A percentile compares a stretch with the other conserved stretches of the same genome.
Conservation (phyloP, 2,329 filamentous ascomycete species). For the Calonectria hongkongensis region DNA sequence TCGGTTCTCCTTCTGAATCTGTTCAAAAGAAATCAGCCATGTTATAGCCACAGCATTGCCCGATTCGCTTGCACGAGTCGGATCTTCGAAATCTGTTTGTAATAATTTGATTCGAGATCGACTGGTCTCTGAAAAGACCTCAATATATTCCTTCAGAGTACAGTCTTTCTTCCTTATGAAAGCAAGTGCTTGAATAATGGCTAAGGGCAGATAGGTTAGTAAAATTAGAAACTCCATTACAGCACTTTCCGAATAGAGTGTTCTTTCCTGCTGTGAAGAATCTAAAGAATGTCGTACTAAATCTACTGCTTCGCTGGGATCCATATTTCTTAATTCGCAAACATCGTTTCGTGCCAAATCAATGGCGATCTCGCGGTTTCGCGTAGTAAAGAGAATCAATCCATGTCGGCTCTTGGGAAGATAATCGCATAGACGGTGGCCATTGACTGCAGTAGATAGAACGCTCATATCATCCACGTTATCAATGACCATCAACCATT, state of each 20-base stretch:
- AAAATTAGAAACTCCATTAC: too few relatives aligned
- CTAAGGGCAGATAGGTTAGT: background rate
- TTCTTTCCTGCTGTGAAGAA: background rate
- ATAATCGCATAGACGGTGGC: too few relatives aligned
- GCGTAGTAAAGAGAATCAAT: constrained; percentile 12
- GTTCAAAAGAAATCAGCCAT: background rate
- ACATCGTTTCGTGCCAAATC: background rate
- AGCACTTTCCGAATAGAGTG: too few relatives aligned
- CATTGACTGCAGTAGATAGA: constrained; percentile 9
- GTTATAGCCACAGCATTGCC: background rate
- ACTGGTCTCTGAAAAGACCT: background rate
- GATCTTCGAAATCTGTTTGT: background rate
- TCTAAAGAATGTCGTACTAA: background rate
- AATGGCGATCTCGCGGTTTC: background rate
- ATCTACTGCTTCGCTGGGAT: background rate
- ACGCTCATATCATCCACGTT: constrained; percentile 27
- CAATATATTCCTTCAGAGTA: too few relatives aligned
- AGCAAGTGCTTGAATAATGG: background rate
- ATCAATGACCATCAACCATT: too few relatives aligned
- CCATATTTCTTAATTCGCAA: background rate
- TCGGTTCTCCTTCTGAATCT: background rate
- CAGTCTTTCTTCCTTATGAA: background rate
- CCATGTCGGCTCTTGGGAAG: background rate
- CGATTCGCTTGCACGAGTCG: background rate
- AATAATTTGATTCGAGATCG: background rate